These are phyloP conservation scores for Mycena vitilis DNA, from an alignment of 768 basidiomycete genomes.

Conservation along the genomic window DNA sequence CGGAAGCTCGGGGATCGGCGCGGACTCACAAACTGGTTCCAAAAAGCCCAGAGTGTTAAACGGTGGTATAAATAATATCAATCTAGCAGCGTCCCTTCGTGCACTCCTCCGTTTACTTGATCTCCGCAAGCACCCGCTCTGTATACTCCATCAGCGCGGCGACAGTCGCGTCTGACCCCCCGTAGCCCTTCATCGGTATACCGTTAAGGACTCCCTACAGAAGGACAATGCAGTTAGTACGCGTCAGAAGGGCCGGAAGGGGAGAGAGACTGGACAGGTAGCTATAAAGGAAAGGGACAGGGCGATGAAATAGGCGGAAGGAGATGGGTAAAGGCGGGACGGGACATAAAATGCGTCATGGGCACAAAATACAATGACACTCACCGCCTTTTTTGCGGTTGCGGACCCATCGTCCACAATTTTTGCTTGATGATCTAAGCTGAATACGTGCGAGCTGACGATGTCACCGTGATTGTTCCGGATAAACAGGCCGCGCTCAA, in stretches of 20 bases:
- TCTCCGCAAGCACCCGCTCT: no score
- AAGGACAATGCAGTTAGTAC: not conserved
- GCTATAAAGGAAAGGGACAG: no score
- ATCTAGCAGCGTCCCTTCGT: no score
- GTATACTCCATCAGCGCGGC: conserved; percentile 1
- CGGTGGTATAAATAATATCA: no score
- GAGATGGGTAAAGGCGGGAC: no score
- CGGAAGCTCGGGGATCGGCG: no score
- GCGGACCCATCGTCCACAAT: not conserved
- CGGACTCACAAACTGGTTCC: no score
- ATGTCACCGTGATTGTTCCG: conserved; percentile 4
- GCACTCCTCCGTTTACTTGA: no score
- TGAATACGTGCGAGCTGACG: conserved; percentile 7
- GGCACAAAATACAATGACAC: not conserved
- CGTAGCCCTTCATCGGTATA: conserved; percentile 22
- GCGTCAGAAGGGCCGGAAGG: no score
- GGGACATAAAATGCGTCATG: no score
- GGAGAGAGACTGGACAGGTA: no score
- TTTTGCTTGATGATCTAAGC: not conserved
- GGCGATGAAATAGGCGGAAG: not conserved
- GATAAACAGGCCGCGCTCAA: conserved; percentile 13
- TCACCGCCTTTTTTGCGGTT: conserved; percentile 1
- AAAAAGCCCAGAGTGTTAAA: no score
- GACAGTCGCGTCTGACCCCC: conserved; percentile 15
- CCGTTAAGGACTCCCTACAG: conserved; percentile 15